phyloP scores from a whole-genome alignment of 257 asterid genomes.

The Plantago major region DNA sequence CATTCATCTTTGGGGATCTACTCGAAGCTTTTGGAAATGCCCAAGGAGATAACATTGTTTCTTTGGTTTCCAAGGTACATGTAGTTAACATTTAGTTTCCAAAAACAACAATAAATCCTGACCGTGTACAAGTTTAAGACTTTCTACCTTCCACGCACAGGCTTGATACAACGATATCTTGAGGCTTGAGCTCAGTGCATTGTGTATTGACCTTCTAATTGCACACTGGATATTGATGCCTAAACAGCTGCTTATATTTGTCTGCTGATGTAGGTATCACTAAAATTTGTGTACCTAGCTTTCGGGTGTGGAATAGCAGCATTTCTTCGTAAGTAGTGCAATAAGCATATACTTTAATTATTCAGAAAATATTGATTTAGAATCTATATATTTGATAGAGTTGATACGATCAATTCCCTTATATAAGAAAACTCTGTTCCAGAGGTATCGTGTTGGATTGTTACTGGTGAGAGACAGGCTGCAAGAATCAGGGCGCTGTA shows the following conservation, averaged over 20 bases:
- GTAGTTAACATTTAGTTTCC: neutral
- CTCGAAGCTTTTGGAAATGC: conserved; percentile 30
- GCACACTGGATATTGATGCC: neutral
- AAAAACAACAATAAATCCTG: neutral
- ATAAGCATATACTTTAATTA: neutral
- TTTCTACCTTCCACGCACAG: neutral
- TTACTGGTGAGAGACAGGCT: conserved; percentile 64
- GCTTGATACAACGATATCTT: no score
- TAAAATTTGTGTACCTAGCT: conserved; percentile 39
- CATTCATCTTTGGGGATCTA: conserved; percentile 33
- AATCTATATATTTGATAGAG: no score
- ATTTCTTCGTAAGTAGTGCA: conserved; percentile 41
- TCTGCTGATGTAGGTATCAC: conserved; percentile 29
- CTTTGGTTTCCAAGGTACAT: conserved; percentile 28
- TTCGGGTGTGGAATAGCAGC: conserved; percentile 49
- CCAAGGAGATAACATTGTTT: conserved; percentile 14
- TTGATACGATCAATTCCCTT: neutral
- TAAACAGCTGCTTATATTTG: conserved; percentile 6
- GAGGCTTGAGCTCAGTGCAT: no score
- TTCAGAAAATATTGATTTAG: neutral
- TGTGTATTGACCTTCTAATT: no score
- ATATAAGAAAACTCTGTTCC: neutral
- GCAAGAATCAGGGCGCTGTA: conserved; percentile 39
- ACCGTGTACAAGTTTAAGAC: neutral
- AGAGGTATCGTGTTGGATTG: conserved; percentile 58